These are phyloP conservation scores for Eucalyptus regnans DNA, from an alignment of 345 rosid species.

Conservation along the genomic window DNA sequence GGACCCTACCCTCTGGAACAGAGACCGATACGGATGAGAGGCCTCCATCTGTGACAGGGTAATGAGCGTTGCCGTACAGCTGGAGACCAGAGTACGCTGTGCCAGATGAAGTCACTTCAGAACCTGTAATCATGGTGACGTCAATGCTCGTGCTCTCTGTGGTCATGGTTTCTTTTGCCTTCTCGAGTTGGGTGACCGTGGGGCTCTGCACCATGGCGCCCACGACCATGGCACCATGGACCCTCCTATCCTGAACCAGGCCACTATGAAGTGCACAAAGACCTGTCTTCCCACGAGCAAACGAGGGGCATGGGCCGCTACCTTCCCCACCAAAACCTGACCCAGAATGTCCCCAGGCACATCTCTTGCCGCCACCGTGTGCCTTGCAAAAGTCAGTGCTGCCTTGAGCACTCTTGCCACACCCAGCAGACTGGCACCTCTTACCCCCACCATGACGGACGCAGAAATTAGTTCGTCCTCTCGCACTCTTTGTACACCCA, in stretches of 20 bases:
- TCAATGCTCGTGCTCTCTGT: constrained; percentile 58
- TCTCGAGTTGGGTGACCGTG: constrained; percentile 24
- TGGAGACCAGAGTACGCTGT: constrained; percentile 18
- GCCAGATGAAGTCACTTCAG: constrained; percentile 14
- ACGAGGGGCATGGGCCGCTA: constrained; percentile 62
- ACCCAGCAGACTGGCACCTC: constrained; percentile 73
- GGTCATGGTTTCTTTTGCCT: constrained; percentile 33
- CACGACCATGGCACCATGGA: constrained; percentile 67
- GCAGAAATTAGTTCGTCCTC: constrained; percentile 88
- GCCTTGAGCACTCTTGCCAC: constrained; percentile 97
- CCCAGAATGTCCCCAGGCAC: constrained; percentile 83
- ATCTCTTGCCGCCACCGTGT: constrained; percentile 97
- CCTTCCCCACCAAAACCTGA: constrained; percentile 20
- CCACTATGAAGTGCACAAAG: constrained; percentile 85
- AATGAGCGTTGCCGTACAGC: constrained; percentile 8
- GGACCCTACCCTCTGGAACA: constrained; percentile 93
- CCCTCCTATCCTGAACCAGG: constrained; percentile 75
- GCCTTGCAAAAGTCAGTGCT: constrained; percentile 98
- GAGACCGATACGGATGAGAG: constrained; percentile 7
- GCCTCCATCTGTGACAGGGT: constrained; percentile 11
- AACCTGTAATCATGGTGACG: constrained; percentile 8
- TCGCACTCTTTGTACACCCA: constrained; percentile 92
- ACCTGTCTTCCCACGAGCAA: constrained; percentile 81
- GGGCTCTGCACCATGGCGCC: constrained; percentile 47
- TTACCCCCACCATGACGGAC: constrained; percentile 99